Percentiles rank a stretch among this genome's conserved stretches.
phyloP scores from a whole-genome alignment of 768 basidiomycete species.

The Trametes coccinea region DNA sequence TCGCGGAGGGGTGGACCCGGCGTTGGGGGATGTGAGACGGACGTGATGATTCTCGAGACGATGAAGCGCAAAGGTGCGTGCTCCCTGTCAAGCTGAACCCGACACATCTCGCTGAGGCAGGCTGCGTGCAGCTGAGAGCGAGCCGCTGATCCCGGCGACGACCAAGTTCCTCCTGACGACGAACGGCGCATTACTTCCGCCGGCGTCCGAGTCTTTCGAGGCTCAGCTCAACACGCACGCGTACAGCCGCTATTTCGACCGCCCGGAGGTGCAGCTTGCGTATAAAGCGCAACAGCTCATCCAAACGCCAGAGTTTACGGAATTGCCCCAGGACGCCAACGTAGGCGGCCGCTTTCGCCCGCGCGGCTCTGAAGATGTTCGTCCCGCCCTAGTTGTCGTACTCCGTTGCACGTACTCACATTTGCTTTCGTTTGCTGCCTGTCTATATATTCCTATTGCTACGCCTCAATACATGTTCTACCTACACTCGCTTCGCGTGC shows the following conservation, averaged over 20 bases:
- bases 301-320: conserved; percentile 72
- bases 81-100: neutral
- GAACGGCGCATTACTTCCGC: conserved; percentile 51
- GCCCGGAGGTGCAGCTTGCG: conserved; percentile 71
- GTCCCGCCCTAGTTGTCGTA: conserved; percentile 31
- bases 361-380: conserved; percentile 67
- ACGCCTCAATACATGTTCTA: conserved; percentile 4
- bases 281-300: conserved; percentile 70
- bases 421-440: neutral
- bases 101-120: neutral
- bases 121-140: conserved; percentile 57
- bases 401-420: conserved; percentile 14
- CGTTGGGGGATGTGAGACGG: conserved; percentile 75
- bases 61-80: conserved; percentile 73
- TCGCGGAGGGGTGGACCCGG: conserved; percentile 80
- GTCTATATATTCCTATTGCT: conserved; percentile 14
- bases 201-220: conserved; percentile 41
- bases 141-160: conserved; percentile 65
- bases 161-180: conserved; percentile 77
- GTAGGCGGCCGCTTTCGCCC: conserved; percentile 73
- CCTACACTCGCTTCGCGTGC: neutral
- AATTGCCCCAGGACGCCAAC: conserved; percentile 48
- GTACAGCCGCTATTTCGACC: conserved; percentile 75
- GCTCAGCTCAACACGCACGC: conserved; percentile 55
- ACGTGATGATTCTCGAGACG: conserved; percentile 82